These are phyloP conservation scores for Penicillium nordicum DNA, from an alignment of 2,329 filamentous ascomycete genomes.

Conservation along the genomic window DNA sequence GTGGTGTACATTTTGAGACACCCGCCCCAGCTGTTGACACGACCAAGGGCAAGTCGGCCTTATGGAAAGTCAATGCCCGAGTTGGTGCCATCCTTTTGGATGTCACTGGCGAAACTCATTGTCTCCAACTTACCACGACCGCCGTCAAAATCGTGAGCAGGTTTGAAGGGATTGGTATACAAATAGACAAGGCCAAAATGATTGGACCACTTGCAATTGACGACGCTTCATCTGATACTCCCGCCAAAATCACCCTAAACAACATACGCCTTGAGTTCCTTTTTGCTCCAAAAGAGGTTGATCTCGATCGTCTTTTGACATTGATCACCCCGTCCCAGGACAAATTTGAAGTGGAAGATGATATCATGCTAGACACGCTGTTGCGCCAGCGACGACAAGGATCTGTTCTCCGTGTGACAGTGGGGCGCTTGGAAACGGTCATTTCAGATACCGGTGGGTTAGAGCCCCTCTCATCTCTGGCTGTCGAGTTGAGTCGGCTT, in stretches of 20 bases:
- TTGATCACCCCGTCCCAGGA: slow-evolving; percentile 89
- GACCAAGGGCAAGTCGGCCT: slow-evolving; percentile 14
- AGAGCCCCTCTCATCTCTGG: slow-evolving; percentile 65
- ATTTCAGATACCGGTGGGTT: slow-evolving; percentile 64
- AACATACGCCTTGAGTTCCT: slow-evolving; percentile 72
- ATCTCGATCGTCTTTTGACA: slow-evolving; percentile 76
- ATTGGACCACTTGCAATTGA: slow-evolving; percentile 64
- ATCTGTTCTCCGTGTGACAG: slow-evolving; percentile 67
- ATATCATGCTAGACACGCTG: slow-evolving; percentile 91
- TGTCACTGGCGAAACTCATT: slow-evolving; percentile 74
- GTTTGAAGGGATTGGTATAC: slow-evolving; percentile 66
- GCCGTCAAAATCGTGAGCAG: slow-evolving; percentile 78
- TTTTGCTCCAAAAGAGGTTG: slow-evolving; percentile 68
- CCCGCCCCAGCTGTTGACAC: slow-evolving; percentile 30
- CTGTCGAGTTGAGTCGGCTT: slow-evolving; percentile 74
- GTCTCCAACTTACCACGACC: slow-evolving; percentile 69
- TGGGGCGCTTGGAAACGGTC: slow-evolving; percentile 62
- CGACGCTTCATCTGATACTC: slow-evolving; percentile 44
- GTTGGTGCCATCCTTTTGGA: slow-evolving; percentile 73
- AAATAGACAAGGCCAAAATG: slow-evolving; percentile 71
- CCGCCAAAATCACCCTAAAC: slow-evolving; percentile 60
- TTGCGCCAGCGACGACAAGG: slow-evolving; percentile 83
- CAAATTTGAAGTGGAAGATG: slow-evolving; percentile 83
- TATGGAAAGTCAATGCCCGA: slow-evolving; percentile 68
- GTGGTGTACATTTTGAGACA: slow-evolving; percentile 58